Evolutionary conservation across 2,329 filamentous ascomycete species (phyloP), one percentile per base, ranked within the genome.

Genomic region (Hortaea werneckii): DNA sequence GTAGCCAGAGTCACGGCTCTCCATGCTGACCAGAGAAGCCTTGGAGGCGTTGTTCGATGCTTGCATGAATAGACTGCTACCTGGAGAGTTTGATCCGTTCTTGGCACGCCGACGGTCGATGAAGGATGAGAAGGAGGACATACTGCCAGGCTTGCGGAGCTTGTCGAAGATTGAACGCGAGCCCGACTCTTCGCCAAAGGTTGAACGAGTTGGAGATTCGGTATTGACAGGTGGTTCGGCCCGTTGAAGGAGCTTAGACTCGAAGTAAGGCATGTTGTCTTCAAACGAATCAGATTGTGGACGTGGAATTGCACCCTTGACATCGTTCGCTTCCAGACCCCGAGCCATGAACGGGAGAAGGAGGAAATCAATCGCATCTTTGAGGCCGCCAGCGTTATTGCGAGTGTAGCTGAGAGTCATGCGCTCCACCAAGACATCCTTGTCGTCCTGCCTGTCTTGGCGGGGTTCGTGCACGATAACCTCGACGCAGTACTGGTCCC

Each of bases 211-310:
- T 1, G 89, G 90, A 20, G 89, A 95, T 63, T 96, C 90, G 4
- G 86, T 88, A 10, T 80, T 78, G 41, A 73, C 76, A 1, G 85
- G 79, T 4, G 85, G 78, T 32, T 90, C 88, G 4, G 90, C 89
- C 58, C 94, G 88, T 66, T 96, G 92, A 44, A 98, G 78, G 40
- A 98, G 77, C 70, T 95, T 96, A 2, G 90, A 95, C 63, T 95
- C 87, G 61, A 98, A 98, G 71, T 89, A 96, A 47, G 89, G 90
- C 43, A 96, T 76, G 6, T 90, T 94, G 58, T 98, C 90, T 64
- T 98, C 92, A 54, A 98, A 98, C 0, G 92, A 95, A 65, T 98
- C 92, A 1, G 92, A 96, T 71, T 96, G 95, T 52, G 92, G 92
- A n/a, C 92, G 85, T 13, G 90, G 88, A 54, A 96, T 92, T n/a